Base-by-base conservation (phyloP, 2,329 filamentous ascomycete species). In the Scedosporium dehoogii region DNA sequence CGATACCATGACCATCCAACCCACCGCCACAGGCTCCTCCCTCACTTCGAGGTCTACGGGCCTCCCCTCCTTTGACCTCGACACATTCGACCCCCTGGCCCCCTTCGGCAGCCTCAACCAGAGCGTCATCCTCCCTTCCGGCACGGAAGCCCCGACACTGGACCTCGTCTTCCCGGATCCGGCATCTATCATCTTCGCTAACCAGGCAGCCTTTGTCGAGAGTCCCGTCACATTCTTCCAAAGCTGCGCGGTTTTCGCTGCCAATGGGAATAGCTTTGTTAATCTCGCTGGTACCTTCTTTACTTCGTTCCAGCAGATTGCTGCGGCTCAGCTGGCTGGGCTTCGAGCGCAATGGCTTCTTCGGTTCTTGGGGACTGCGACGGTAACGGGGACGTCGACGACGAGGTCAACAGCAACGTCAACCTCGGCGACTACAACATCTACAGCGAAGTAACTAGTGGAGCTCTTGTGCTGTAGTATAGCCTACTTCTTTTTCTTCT, bases 101-200 rank as follows among this genome's bases (percentile, higher is more conserved):
- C 74, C 73, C 0, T 74, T 74, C 58, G 73, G 73, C 33, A 69
- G 69, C 58, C 33, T 72, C 57, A 69, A 70, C 67, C 69, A 73
- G 66, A 70, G 67, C 60, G 53, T 76, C 62, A 70, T 76, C 63
- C 69, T 76, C 59, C 73, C 73, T 6, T 69, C 69, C 65, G 72
- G 69, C 58, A 68, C 69, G 16, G 65, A 67, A 16, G 68, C 72
- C 4, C 72, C 72, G 6, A 66, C 66, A 16, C 67, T 70, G 42
- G 72, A 70, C 38, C 67, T 73, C 60, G 65, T 74, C 56, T 71
- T 76, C 61, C 65, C 66, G 5, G 75, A 76, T 64, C 75, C 75
- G 7, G 75, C 75, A 18, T 67, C 69, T 58, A 76, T 76, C 63
- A 74, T 76, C 63, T 66, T 75, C 27, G 68, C 73, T 2, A 66